Evolutionary conservation across 108 stramenopile genomes (phyloP).

Genomic region (Discostella pseudostelligera): DNA sequence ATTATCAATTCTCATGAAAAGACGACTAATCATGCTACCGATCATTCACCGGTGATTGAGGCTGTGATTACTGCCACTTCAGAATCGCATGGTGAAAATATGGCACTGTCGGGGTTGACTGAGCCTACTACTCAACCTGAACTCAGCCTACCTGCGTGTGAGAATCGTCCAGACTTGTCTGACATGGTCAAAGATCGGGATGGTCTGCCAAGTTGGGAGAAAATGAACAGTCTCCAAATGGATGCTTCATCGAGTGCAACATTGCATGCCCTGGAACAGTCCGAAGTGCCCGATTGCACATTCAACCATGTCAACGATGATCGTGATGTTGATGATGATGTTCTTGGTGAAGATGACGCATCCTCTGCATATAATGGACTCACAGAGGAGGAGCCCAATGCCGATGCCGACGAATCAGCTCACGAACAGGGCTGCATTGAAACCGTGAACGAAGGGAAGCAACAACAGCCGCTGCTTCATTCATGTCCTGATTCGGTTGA

Average conservation of each 20-base stretch:
- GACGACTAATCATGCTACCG: not conserved
- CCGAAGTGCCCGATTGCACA: not conserved
- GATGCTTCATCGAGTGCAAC: not conserved
- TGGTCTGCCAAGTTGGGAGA: not conserved
- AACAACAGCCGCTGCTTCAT: too few relatives aligned
- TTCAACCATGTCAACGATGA: not conserved
- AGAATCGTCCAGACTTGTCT: too few relatives aligned
- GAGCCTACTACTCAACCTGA: conserved; percentile 6
- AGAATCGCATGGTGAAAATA: not conserved
- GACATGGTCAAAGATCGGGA: too few relatives aligned
- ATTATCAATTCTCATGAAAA: conserved; percentile 1
- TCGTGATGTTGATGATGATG: not conserved
- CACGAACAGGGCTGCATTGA: too few relatives aligned
- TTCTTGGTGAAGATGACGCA: not conserved
- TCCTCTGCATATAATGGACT: not conserved
- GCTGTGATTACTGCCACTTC: not conserved
- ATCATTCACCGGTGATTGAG: not conserved
- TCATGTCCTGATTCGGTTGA: too few relatives aligned
- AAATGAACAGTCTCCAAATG: not conserved
- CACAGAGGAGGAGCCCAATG: not conserved
- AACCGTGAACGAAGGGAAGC: too few relatives aligned
- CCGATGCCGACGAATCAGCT: too few relatives aligned
- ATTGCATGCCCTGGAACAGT: not conserved
- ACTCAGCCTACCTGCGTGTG: not conserved
- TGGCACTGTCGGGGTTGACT: conserved; percentile 3